Evolutionary conservation across 441 rosid genomes (phyloP), one percentile per base, ranked within the genome.

Genomic region (Erodium chrysanthum): DNA sequence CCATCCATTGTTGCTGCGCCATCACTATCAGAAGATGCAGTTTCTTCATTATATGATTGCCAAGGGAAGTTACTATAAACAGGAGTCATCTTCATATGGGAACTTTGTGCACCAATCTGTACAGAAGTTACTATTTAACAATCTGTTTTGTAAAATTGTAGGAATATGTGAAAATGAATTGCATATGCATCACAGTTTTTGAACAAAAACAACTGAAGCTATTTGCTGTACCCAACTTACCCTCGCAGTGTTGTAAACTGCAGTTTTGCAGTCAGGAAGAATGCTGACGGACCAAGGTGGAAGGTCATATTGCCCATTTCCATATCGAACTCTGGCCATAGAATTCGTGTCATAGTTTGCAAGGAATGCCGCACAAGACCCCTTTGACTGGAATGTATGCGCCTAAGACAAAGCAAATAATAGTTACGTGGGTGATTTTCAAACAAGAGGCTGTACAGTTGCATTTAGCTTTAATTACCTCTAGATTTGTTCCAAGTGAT

Each of bases 281-380:
- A 94, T 85, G 72, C 97, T 94, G 80, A 94, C 82, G 54, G 99
- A 94, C 96, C 99, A 90, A 68, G 99, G 97, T 66, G 97, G 99
- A 67, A 94, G 79, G 79, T 90, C 90, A 59, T 91, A 94, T 68
- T 91, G 97, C 88, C 88, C 87, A 75, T 89, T 91, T 67, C 86
- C 90, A 81, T 91, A 91, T 78, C 87, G 22, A 46, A 91, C 89
- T 79, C 84, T 85, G 54, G 86, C 84, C 31, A 94, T 76, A 7
- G 92, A 88, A 70, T 91, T 84, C 33, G 94, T 81, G 69, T 94
- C 96, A 64, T 91, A 88, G 81, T 94, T 94, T 48, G 96, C 84
- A 3, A 94, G 96, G 79, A 94, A 94, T 79, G 99, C 96, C 4
- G 96, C 88, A 80, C 99, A 94, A 21, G 79, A 82, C 56, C 96